phyloP scores from a whole-genome alignment of 2,329 filamentous ascomycete genomes.

The Graphium sp. region DNA sequence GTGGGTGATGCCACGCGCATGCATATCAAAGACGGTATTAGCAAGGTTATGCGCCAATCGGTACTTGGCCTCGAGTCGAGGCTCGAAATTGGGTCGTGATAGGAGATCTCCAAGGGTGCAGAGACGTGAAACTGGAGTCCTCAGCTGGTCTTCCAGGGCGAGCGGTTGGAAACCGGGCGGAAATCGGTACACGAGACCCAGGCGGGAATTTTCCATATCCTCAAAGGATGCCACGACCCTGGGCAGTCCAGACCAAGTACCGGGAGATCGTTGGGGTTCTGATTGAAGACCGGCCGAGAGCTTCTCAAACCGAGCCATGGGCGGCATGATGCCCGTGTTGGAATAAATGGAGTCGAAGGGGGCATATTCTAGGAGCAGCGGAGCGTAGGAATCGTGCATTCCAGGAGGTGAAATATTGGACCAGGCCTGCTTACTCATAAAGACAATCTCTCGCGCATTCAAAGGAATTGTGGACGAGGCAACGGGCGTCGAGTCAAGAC shows the following conservation, averaged over 20 bases:
- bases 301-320: constrained; percentile 48
- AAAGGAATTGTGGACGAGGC: not conserved
- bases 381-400: constrained; percentile 11
- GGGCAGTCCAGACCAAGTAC: constrained; percentile 44
- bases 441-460: constrained; percentile 11
- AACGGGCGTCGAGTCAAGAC: constrained; percentile 12
- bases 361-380: constrained; percentile 56
- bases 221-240: constrained; percentile 56
- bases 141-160: constrained; percentile 31
- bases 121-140: constrained; percentile 30
- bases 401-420: constrained; percentile 4
- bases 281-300: constrained; percentile 40
- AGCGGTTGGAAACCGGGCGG: constrained; percentile 47
- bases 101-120: constrained; percentile 39
- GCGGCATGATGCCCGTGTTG: constrained; percentile 43
- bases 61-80: constrained; percentile 60
- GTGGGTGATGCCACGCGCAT: constrained; percentile 51
- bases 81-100: constrained; percentile 34
- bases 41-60: constrained; percentile 56
- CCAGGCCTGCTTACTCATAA: constrained; percentile 25
- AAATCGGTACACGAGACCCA: constrained; percentile 61
- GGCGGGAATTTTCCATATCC: constrained; percentile 50
- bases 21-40: constrained; percentile 58
- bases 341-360: constrained; percentile 45
- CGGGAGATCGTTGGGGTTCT: constrained; percentile 30